These are phyloP conservation scores for Blastobotrys illinoisensis DNA, from an alignment of 1,139 yeast genomes.

Conservation along the genomic window DNA sequence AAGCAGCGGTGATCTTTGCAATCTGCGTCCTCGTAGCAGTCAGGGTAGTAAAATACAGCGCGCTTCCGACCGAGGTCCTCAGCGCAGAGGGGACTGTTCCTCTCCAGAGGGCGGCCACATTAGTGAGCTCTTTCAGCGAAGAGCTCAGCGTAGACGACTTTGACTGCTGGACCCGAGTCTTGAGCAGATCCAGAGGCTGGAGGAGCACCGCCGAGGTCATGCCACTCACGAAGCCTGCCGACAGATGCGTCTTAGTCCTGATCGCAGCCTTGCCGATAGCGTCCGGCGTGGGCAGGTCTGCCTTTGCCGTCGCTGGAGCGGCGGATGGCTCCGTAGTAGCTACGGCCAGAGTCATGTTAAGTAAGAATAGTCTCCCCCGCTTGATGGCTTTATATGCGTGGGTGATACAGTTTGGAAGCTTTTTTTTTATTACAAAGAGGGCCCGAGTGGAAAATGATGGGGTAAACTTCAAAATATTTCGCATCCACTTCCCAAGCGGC, in stretches of 20 bases:
- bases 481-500: background rate
- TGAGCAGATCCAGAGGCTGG: constrained; percentile 86
- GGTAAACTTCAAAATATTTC: background rate
- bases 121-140: constrained; percentile 34
- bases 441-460: background rate
- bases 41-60: constrained; percentile 69
- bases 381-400: background rate
- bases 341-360: background rate
- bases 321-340: background rate
- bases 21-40: constrained; percentile 51
- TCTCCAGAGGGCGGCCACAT: constrained; percentile 65
- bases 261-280: constrained; percentile 3
- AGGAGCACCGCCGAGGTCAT: constrained; percentile 71
- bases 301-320: background rate
- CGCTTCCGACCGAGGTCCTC: constrained; percentile 88
- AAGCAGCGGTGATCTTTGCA: constrained; percentile 1
- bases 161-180: constrained; percentile 83
- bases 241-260: constrained; percentile 42
- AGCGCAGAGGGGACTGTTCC: constrained; percentile 90
- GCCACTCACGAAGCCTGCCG: constrained; percentile 87
- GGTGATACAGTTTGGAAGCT: background rate
- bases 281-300: background rate
- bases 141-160: constrained; percentile 39
- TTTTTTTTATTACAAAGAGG: background rate
- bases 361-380: background rate